Evolutionary conservation across 2,329 filamentous ascomycete species (phyloP), one percentile per base, ranked within the genome.

Genomic region (Pezizomycotina sp.): DNA sequence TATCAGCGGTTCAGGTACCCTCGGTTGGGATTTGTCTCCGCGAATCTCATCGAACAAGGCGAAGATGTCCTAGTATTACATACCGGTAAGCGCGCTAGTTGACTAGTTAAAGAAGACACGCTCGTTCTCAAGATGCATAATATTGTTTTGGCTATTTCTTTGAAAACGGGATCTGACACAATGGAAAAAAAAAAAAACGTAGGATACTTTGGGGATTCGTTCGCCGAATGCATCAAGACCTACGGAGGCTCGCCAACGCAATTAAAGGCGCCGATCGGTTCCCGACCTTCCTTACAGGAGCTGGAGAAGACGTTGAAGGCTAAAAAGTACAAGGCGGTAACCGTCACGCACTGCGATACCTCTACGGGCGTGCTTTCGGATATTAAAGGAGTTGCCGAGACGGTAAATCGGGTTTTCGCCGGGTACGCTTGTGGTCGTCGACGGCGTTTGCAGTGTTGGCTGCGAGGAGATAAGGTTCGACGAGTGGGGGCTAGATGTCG

Each of bases 1-100:
- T 56, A 72, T 98, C 57, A 83, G 82, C 48, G 89, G 89, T 46
- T 93, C 84, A 34, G 89, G 89, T 39, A 98, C 89, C 13, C 68
- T 98, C 5, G 89, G 89, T 43, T 98, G 89, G 89, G 89, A 98
- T 56, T 95, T 41, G 83, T 95, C 28, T 77, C 83, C n/a, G 77
- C 83, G 51, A 98, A 95, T 63, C 63, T 98, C 46, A 68, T 81
- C 43, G 86, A 98, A 63, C 69, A 74, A 32, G 84, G 80, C 42
- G 89, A 98, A 55, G 71, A 92, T 41, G 89, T 79, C 15, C 69
- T 98, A 25, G 84, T 98, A 36, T 71, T 98, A 12, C 84, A 92
- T 64, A 91, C 82, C 26, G 89, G 49, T 48, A 35, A 27, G 23
- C 33, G 22, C 5, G 5, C 20, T 12, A n/a, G n/a, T n/a, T n/a